Conservation (phyloP, 1,139 yeast species). For the Geotrichum restrictum region DNA sequence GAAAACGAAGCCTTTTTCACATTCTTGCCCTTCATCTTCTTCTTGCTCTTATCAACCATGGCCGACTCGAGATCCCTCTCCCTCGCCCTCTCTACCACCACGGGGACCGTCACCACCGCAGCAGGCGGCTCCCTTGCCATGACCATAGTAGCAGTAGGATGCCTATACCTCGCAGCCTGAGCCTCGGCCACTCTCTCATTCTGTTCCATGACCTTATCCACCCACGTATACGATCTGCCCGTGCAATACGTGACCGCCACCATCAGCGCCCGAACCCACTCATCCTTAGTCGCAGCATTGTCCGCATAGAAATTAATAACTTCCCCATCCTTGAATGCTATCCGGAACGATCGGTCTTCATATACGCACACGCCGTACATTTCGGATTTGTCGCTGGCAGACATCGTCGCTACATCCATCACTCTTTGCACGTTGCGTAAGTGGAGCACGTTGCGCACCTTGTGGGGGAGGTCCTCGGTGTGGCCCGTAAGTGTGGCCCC, state of each 20-base stretch:
- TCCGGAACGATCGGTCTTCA: constrained; percentile 47
- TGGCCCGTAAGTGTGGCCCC: constrained; percentile 55
- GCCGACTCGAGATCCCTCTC: too few relatives aligned
- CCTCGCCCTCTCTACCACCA: too few relatives aligned
- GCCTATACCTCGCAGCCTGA: constrained; percentile 12
- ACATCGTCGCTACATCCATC: constrained; percentile 16
- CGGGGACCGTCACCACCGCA: too few relatives aligned
- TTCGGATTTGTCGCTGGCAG: constrained; percentile 20
- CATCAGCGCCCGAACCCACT: constrained; percentile 49
- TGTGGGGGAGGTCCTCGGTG: constrained; percentile 54
- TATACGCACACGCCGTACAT: constrained; percentile 36
- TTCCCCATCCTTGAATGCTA: constrained; percentile 62
- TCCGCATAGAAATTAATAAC: constrained; percentile 64
- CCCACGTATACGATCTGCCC: constrained; percentile 35
- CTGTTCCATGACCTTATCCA: constrained; percentile 32
- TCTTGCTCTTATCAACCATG: background rate
- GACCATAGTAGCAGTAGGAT: constrained; percentile 10
- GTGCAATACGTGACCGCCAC: constrained; percentile 32
- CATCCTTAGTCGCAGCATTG: constrained; percentile 47
- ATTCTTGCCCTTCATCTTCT: constrained; percentile 6
- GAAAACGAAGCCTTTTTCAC: constrained; percentile 12
- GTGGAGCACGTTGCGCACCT: constrained; percentile 63
- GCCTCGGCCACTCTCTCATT: constrained; percentile 12
- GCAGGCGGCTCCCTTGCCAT: background rate
- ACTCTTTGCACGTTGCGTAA: constrained; percentile 32